phyloP scores from a whole-genome alignment of 352 stramenopile genomes.

The Phytophthora meadii region DNA sequence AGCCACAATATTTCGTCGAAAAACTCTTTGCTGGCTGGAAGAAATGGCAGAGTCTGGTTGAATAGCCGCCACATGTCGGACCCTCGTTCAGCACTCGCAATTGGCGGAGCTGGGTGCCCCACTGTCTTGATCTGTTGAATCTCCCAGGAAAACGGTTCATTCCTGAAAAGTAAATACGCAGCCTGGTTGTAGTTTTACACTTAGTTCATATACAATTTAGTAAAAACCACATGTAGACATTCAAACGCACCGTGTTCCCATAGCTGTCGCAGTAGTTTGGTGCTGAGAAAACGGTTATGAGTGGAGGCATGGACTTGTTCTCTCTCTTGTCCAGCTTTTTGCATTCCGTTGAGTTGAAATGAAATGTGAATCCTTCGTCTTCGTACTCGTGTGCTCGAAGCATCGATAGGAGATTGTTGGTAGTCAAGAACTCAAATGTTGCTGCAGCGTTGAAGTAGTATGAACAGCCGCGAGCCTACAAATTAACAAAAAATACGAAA shows the following conservation, averaged over 20 bases:
- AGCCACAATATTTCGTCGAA: conserved; percentile 78
- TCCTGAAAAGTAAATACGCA: conserved; percentile 60
- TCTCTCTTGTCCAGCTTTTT: conserved; percentile 50
- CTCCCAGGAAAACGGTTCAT: conserved; percentile 57
- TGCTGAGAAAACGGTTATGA: conserved; percentile 96
- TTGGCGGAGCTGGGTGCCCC: conserved; percentile 60
- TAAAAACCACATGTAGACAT: not conserved
- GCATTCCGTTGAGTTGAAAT: conserved; percentile 62
- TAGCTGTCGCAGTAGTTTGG: conserved; percentile 96
- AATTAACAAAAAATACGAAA: not conserved
- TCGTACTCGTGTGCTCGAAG: conserved; percentile 88
- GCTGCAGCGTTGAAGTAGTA: conserved; percentile 90
- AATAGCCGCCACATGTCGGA: conserved; percentile 80
- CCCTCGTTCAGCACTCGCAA: conserved; percentile 55
- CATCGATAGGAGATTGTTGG: conserved; percentile 72
- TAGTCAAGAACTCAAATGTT: conserved; percentile 71
- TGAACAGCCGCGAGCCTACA: conserved; percentile 74
- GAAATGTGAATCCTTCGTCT: conserved; percentile 68
- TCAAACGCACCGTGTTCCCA: conserved; percentile 58
- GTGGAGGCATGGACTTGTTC: conserved; percentile 59
- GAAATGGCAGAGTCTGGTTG: conserved; percentile 77
- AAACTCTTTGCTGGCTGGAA: conserved; percentile 83
- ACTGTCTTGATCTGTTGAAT: conserved; percentile 59
- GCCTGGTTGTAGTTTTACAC: conserved; percentile 32
- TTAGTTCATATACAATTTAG: not conserved